phyloP scores from a whole-genome alignment of 2,329 filamentous ascomycete genomes.

The Ceratocystis papillata region DNA sequence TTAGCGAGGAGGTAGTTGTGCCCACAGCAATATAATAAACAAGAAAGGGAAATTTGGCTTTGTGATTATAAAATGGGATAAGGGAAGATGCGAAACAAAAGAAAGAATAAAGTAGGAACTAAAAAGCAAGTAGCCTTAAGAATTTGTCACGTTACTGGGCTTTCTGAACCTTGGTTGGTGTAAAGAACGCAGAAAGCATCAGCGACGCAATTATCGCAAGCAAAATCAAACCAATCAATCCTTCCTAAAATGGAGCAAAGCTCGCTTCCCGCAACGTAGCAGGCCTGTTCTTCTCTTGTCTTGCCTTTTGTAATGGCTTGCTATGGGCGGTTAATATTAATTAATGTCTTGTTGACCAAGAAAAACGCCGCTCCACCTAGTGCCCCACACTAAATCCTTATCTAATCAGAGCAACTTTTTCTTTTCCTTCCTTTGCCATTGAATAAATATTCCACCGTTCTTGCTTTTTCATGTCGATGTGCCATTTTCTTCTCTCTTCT shows the following conservation, averaged over 20 bases:
- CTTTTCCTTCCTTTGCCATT: conserved; percentile 13
- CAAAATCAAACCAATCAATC: not conserved
- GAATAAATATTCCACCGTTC: conserved; percentile 3
- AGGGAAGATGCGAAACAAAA: not conserved
- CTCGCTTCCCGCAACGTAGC: not conserved
- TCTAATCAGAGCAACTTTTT: conserved; percentile 13
- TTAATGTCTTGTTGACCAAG: too few species aligned
- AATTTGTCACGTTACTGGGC: too few species aligned
- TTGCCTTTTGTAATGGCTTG: not conserved
- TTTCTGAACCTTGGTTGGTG: too few species aligned
- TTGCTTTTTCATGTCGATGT: not conserved
- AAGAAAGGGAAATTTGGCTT: not conserved
- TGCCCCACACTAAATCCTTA: not conserved
- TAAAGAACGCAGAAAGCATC: not conserved
- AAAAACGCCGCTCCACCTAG: not conserved
- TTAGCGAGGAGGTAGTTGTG: not conserved
- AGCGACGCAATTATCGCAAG: not conserved
- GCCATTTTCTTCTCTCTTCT: not conserved
- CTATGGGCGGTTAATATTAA: not conserved
- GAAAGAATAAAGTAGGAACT: not conserved
- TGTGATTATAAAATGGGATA: not conserved
- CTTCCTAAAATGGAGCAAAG: not conserved
- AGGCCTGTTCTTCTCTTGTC: not conserved
- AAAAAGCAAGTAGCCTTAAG: not conserved
- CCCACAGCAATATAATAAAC: not conserved